Base-by-base conservation (phyloP, 768 basidiomycete genomes). In the Trametes cubensis region DNA sequence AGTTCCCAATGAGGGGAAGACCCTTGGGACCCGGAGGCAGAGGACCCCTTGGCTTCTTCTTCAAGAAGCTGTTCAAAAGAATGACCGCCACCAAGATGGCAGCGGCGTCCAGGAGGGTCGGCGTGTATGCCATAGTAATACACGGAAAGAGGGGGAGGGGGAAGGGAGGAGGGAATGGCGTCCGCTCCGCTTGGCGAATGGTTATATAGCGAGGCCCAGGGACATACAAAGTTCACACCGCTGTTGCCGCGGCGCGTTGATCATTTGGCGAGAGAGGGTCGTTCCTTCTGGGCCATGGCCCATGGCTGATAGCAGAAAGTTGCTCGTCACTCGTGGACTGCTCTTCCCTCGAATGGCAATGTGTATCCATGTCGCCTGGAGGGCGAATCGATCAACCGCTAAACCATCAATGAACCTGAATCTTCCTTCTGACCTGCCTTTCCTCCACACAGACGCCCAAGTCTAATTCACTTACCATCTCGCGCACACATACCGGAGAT, bases 1-100 rank as follows among this genome's bases (percentile, higher is more conserved):
- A 40, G 61, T 71, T 71, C 13, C 71, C 71, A 20, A 72, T 52
- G 25, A 71, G 13, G 6, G 68, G 67, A 15, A 62, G 64, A 15
- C 67, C 66, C 58, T 66, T 68, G 25, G 71, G 71, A 23, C 71
- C 71, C 7, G 71, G 71, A 8, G 71, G 71, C 18, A 71, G 64
- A 42, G 66, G 63, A 10, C 62, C 60, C 25, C 30, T 28, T 6
- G 42, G 55, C 61, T 63, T 60, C 63, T 52, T 55, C 13, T 34
- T 17, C 50, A 66, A 56, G 60, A 64, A 47, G 45, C 61, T 54
- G 47, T 50, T 58, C 55, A 67, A 44, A 58, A 67, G 54, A 55
- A 61, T 55, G 62, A 61, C 45, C 48, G 62, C 60, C 56, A 63
- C 55, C 49, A 67, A 40, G 56, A 61, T 46, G 56, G 60, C 60